A percentile compares a stretch with the other conserved stretches of the same genome.
Evolutionary conservation across 257 asterid species (phyloP).

Genomic region (Solanum etuberosum): DNA sequence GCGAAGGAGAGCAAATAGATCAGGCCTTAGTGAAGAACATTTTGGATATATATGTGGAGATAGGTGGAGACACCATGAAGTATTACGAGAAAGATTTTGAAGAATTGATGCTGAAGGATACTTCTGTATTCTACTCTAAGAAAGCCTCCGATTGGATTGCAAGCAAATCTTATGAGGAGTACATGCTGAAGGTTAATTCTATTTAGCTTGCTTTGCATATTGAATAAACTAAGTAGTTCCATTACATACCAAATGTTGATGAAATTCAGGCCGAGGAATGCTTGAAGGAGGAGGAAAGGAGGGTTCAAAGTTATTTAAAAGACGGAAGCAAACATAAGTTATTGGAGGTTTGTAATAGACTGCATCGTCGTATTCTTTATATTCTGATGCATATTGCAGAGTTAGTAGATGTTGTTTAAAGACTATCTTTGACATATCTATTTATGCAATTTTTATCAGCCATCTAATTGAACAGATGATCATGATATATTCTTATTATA

Average conservation of each 20-base stretch:
- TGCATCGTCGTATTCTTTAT: not conserved
- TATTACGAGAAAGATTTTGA: slow-evolving; percentile 24
- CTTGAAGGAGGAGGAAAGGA: slow-evolving; percentile 17
- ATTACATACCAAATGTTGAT: not conserved
- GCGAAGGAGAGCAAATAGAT: slow-evolving; percentile 23
- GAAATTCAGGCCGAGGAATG: slow-evolving; percentile 23
- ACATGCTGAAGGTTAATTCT: slow-evolving; percentile 25
- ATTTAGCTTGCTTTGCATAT: not conserved
- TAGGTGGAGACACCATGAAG: slow-evolving; percentile 8
- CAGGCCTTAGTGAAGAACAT: slow-evolving; percentile 13
- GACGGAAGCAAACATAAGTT: slow-evolving; percentile 10
- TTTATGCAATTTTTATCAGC: not conserved
- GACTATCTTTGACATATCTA: not conserved
- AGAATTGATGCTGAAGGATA: slow-evolving; percentile 21
- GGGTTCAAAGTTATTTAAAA: slow-evolving; percentile 11
- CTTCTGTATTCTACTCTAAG: slow-evolving; percentile 21
- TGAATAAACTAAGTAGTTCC: not conserved
- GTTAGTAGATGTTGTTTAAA: not conserved
- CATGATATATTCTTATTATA: no score
- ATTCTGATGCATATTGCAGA: not conserved
- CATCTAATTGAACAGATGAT: not conserved
- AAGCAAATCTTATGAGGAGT: slow-evolving; percentile 5
- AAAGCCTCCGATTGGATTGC: slow-evolving; percentile 21
- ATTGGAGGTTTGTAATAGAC: slow-evolving; percentile 15
- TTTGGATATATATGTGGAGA: slow-evolving; percentile 22